Evolutionary conservation across 2,329 filamentous ascomycete genomes (phyloP), one percentile per base, ranked within the genome.

Genomic region (Monilinia laxa): DNA sequence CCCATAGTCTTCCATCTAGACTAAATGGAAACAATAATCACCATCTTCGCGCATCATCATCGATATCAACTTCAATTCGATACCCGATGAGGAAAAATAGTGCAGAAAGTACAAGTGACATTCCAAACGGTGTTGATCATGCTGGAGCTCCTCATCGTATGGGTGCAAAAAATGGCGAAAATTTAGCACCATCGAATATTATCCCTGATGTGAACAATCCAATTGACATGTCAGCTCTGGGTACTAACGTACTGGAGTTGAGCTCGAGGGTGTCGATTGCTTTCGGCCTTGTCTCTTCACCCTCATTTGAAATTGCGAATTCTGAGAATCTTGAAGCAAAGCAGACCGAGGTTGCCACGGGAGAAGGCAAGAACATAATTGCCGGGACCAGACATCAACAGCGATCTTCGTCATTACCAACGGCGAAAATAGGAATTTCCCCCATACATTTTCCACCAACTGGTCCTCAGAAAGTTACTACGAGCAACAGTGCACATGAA

Each of bases 261-360:
- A 72, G 69, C 53, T 70, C 62, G 6, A 69, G 72, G 60, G 73
- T 72, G 23, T 70, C 73, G 40, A 71, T 71, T 65, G 71, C 66
- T n/a, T 74, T 75, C 65, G 70, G 70, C 7, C 68, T 74, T 31
- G 53, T 54, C n/a, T 45, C 68, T 31, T 68, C 65, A 12, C 23
- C 56, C 11, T 70, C 66, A 45, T 69, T 73, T 60, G 67, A 70
- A 54, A 51, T 71, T 40, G 54, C 58, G 3, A 53, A 68, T 40
- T 31, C 35, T 42, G 58, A n/a, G n/a, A 20, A 62, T 25, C 6
- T 20, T 62, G 45, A 38, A 14, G n/a, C 47, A 14, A 51, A 51
- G 20, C 28, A 62, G 28, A 25, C 45, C 11, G 45, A 51, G 10
- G n/a, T 11, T 38, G 11, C 45, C 10, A 23, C 25, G 16, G n/a